A percentile compares a stretch with the other conserved stretches of the same genome.
phyloP scores from a whole-genome alignment of 2,329 filamentous ascomycete species.

The Calonectria ilicicola region DNA sequence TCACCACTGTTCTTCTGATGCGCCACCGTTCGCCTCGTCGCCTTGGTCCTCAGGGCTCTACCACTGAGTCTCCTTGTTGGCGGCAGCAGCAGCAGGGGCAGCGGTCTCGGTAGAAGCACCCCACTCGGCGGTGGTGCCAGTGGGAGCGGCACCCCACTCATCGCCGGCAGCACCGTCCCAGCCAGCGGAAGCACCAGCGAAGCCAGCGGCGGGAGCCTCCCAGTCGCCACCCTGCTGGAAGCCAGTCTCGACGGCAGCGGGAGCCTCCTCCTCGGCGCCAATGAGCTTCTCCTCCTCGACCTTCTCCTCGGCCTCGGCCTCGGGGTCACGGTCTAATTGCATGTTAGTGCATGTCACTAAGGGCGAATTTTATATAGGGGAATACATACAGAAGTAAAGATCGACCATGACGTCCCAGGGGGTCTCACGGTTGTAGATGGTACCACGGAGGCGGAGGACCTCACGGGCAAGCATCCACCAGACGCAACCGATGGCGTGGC shows the following conservation, averaged over 20 bases:
- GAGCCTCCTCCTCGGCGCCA: slow-evolving; percentile 86
- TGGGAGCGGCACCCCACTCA: slow-evolving; percentile 72
- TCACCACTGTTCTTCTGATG: slow-evolving; percentile 27
- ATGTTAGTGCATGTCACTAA: slow-evolving; percentile 27
- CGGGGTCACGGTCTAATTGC: slow-evolving; percentile 87
- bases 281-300: slow-evolving; percentile 91
- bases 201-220: slow-evolving; percentile 82
- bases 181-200: slow-evolving; percentile 71
- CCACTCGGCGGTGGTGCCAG: slow-evolving; percentile 76
- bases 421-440: slow-evolving; percentile 93
- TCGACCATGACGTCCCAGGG: slow-evolving; percentile 99
- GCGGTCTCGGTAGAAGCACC: slow-evolving; percentile 70
- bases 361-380: not conserved
- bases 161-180: slow-evolving; percentile 69
- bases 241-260: slow-evolving; percentile 78
- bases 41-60: slow-evolving; percentile 50
- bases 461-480: slow-evolving; percentile 99
- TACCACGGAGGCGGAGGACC: slow-evolving; percentile 98
- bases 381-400: slow-evolving; percentile 92
- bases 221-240: slow-evolving; percentile 82
- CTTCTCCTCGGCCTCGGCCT: slow-evolving; percentile 99
- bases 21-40: slow-evolving; percentile 8
- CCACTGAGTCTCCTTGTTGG: slow-evolving; percentile 67
- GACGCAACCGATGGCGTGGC: slow-evolving; percentile 96
- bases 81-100: slow-evolving; percentile 47